Evolutionary conservation across 2,329 filamentous ascomycete species (phyloP).

Genomic region (Fusarium tuaranense): DNA sequence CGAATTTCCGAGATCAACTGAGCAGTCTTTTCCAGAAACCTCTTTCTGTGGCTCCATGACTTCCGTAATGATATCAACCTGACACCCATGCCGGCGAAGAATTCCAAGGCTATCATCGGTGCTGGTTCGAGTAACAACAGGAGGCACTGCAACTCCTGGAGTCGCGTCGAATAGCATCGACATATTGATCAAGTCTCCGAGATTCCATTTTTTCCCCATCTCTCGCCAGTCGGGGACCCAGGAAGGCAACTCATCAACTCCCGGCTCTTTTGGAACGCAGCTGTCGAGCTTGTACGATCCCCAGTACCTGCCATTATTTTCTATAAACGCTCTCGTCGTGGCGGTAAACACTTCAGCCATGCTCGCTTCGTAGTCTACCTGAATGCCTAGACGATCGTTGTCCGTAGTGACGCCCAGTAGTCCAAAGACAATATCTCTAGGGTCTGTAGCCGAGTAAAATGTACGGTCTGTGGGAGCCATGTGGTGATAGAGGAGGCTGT

Average conservation of each 20-base stretch:
- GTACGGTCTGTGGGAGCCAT: not conserved
- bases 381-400: not conserved
- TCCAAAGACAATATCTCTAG: constrained; percentile 33
- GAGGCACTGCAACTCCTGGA: not conserved
- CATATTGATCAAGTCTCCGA: not conserved
- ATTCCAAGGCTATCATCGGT: not conserved
- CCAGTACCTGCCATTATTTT: not conserved
- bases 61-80: constrained; percentile 3
- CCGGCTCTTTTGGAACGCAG: not conserved
- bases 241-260: not conserved
- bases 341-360: not conserved
- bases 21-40: no score
- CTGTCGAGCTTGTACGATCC: not conserved
- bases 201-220: not conserved
- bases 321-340: not conserved
- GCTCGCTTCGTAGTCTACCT: not conserved
- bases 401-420: constrained; percentile 27
- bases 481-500: not conserved
- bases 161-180: not conserved
- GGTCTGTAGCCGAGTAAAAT: constrained; percentile 21
- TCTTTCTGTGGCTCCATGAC: constrained; percentile 1
- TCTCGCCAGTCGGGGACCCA: constrained; percentile 22
- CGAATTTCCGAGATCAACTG: not conserved
- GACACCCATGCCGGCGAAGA: constrained; percentile 1
- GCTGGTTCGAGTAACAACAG: no score